These are phyloP conservation scores for Gamarada debralockiae DNA, from an alignment of 495 filamentous ascomycete species.

Conservation along the genomic window DNA sequence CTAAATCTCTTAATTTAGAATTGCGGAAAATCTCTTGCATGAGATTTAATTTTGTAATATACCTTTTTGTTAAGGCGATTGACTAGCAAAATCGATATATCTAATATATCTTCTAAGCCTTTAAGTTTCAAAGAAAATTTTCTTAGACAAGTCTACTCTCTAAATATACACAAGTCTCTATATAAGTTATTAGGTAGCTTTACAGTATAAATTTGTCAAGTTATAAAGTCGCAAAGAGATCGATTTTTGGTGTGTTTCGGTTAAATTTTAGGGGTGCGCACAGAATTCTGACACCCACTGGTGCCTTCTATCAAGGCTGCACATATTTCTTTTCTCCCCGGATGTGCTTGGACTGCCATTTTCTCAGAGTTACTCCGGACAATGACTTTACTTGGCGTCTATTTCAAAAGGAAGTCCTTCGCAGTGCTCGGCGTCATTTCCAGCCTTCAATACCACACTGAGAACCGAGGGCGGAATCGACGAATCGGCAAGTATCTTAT, in stretches of 20 bases:
- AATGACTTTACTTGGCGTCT: no score
- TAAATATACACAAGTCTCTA: neutral
- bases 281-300: slow-evolving; percentile 6
- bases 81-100: no score
- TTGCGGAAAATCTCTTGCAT: neutral
- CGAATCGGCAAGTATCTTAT: no score
- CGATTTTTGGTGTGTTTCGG: slow-evolving; percentile 6
- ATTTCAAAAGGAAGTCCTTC: no score
- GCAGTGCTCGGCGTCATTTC: no score
- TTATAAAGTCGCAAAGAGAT: slow-evolving; percentile 1
- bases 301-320: no score
- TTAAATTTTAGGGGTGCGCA: slow-evolving; percentile 1
- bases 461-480: no score
- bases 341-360: no score
- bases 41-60: neutral
- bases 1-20: neutral
- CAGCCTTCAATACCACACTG: no score
- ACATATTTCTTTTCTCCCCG: no score
- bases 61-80: neutral
- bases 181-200: slow-evolving; percentile 1
- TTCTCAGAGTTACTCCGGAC: no score
- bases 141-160: neutral
- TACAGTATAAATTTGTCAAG: no score
- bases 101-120: neutral
- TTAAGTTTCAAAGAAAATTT: neutral